These are phyloP conservation scores for Botrytis tulipae DNA, from an alignment of 2,329 filamentous ascomycete species.

Conservation along the genomic window DNA sequence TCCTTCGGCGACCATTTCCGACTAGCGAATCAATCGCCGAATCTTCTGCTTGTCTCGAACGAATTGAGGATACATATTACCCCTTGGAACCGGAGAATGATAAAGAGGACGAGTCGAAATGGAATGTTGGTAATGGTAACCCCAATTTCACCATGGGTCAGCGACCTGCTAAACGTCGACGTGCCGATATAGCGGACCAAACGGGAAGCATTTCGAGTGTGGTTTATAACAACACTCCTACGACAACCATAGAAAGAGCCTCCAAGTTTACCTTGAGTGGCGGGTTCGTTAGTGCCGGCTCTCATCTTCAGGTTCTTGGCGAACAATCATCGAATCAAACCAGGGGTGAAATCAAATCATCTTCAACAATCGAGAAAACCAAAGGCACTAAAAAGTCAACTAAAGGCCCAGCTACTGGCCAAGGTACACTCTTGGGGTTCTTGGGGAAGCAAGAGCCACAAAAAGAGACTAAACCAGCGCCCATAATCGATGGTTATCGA, in stretches of 20 bases:
- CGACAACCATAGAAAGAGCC: constrained; percentile 61
- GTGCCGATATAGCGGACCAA: constrained; percentile 25
- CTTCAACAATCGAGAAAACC: not conserved
- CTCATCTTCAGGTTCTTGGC: constrained; percentile 36
- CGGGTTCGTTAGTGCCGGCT: constrained; percentile 36
- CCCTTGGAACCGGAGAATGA: constrained; percentile 59
- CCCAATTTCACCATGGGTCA: constrained; percentile 31
- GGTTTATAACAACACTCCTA: constrained; percentile 42
- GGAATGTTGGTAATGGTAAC: constrained; percentile 39
- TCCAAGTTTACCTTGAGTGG: constrained; percentile 61
- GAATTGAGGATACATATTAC: constrained; percentile 65
- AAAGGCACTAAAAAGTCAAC: constrained; percentile 22
- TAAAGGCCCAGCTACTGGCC: constrained; percentile 25
- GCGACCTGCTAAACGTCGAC: constrained; percentile 34
- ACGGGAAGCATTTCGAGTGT: constrained; percentile 25
- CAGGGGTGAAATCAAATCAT: constrained; percentile 26
- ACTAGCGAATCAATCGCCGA: constrained; percentile 48
- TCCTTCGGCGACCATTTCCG: constrained; percentile 61
- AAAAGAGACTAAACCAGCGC: not conserved
- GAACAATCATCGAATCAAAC: constrained; percentile 32
- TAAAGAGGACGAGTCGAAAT: constrained; percentile 39
- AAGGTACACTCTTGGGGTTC: constrained; percentile 34
- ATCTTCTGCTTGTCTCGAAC: constrained; percentile 52
- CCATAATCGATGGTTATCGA: not conserved
- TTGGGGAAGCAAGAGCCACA: constrained; percentile 28